phyloP scores from a whole-genome alignment of 129 eudicot genomes.

The Flaveria sonorensis region DNA sequence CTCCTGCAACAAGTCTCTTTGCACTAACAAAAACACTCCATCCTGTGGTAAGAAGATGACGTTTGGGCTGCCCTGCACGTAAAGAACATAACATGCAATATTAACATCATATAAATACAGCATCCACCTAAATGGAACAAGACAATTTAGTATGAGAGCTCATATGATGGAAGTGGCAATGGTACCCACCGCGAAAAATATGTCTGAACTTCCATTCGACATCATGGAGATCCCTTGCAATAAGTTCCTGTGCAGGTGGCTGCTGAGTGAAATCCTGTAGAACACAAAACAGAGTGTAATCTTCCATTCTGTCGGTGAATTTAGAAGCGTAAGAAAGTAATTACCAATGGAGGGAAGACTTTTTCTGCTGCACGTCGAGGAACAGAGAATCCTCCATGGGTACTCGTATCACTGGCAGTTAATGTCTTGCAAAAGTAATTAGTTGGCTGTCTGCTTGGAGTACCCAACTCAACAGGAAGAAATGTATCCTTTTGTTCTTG shows the following conservation, averaged over 20 bases:
- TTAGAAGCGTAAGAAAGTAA: conserved; percentile 2
- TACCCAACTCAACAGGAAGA: conserved; percentile 95
- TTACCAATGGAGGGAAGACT: conserved; percentile 96
- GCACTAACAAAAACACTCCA: conserved; percentile 99
- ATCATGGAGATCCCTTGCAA: conserved; percentile 98
- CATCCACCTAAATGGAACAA: background rate
- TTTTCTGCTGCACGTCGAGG: conserved; percentile 99
- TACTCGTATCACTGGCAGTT: conserved; percentile 98
- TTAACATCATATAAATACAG: background rate
- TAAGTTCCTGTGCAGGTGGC: conserved; percentile 95
- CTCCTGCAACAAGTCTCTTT: conserved; percentile 97
- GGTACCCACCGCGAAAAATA: conserved; percentile 76
- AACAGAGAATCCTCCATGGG: conserved; percentile 99
- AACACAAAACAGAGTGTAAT: conserved; percentile 21
- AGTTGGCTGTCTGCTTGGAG: conserved; percentile 93
- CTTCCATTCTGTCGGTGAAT: background rate
- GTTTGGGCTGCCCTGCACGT: conserved; percentile 95
- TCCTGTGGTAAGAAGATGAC: conserved; percentile 97
- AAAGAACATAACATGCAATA: conserved; percentile 3
- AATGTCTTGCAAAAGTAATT: conserved; percentile 97
- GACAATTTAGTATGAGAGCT: background rate
- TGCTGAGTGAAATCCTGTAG: conserved; percentile 93
- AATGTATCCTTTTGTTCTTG: conserved; percentile 98
- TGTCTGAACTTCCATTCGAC: conserved; percentile 99
- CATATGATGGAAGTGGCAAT: background rate